These are phyloP conservation scores for Eimeria necatrix DNA, from an alignment of 169 alveolate species.

Conservation along the genomic window DNA sequence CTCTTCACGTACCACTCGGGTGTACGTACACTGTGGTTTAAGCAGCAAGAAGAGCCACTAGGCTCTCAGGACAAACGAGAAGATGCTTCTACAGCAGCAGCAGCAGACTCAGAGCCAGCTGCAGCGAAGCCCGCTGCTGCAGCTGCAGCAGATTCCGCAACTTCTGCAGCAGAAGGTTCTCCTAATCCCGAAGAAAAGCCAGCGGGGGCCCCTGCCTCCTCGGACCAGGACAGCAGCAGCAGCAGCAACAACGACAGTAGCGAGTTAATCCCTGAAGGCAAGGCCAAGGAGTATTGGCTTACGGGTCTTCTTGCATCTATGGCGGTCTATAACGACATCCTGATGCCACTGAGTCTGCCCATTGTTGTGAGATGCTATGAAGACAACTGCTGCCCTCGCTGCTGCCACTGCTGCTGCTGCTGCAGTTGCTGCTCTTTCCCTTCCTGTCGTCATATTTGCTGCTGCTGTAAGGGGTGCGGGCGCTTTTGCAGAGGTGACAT, in stretches of 20 bases:
- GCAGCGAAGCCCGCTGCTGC: not conserved
- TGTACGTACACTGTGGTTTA: constrained; percentile 48
- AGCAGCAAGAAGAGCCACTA: not conserved
- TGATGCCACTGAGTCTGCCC: constrained; percentile 54
- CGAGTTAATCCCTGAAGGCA: not conserved
- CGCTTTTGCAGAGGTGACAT: too few relatives aligned
- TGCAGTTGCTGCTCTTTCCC: too few relatives aligned
- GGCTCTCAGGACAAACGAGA: not conserved
- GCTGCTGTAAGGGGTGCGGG: too few relatives aligned
- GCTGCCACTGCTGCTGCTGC: not conserved
- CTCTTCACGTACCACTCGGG: constrained; percentile 29
- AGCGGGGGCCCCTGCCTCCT: not conserved
- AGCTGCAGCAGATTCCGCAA: not conserved
- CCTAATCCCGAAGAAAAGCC: not conserved
- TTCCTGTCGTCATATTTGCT: too few relatives aligned
- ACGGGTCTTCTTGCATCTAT: constrained; percentile 34
- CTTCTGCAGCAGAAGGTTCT: not conserved
- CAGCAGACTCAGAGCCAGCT: not conserved
- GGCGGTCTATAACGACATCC: constrained; percentile 61
- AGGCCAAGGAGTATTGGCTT: constrained; percentile 41
- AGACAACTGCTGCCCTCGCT: not conserved
- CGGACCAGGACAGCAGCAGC: not conserved
- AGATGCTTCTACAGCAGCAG: not conserved
- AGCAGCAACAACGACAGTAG: not conserved
- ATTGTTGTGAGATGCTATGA: not conserved